Evolutionary conservation across 164 flowering plant genomes (phyloP).

Genomic region (Nymphaea colorata): DNA sequence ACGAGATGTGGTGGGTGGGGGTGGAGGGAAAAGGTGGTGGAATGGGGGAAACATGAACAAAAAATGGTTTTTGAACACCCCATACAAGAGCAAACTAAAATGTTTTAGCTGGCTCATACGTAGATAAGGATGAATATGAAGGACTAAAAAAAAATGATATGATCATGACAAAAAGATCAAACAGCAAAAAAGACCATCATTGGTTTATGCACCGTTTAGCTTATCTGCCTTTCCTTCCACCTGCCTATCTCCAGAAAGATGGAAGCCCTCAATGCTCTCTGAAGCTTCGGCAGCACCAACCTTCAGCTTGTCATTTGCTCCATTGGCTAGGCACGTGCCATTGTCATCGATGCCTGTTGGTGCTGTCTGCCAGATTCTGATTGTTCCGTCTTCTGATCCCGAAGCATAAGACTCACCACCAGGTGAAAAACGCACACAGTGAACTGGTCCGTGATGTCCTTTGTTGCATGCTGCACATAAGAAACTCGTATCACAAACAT

Average conservation of each 20-base stretch:
- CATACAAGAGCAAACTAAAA: too few species aligned
- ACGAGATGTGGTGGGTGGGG: too few species aligned
- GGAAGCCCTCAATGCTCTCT: constrained; percentile 57
- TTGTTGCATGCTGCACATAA: constrained; percentile 76
- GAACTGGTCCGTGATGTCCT: constrained; percentile 99
- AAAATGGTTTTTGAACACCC: too few species aligned
- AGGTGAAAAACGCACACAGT: constrained; percentile 86
- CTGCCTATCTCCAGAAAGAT: constrained; percentile 33
- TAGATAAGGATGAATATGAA: too few species aligned
- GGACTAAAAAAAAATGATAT: too few species aligned
- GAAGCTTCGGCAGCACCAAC: constrained; percentile 44
- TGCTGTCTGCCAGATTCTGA: constrained; percentile 91
- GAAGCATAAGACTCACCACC: constrained; percentile 98
- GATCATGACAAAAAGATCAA: background rate
- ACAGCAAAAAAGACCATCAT: background rate
- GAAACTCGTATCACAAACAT: background rate
- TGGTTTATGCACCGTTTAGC: constrained; percentile 9
- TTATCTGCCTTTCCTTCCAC: constrained; percentile 31
- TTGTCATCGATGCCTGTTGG: constrained; percentile 37
- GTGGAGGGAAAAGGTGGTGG: too few species aligned
- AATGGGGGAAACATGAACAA: too few species aligned
- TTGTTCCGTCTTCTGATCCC: constrained; percentile 96
- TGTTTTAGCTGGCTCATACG: too few species aligned
- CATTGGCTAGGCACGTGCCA: constrained; percentile 30
- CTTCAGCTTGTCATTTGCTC: constrained; percentile 33